Base-by-base conservation (phyloP, 352 stramenopile species). In the Phytophthora gonapodyides region DNA sequence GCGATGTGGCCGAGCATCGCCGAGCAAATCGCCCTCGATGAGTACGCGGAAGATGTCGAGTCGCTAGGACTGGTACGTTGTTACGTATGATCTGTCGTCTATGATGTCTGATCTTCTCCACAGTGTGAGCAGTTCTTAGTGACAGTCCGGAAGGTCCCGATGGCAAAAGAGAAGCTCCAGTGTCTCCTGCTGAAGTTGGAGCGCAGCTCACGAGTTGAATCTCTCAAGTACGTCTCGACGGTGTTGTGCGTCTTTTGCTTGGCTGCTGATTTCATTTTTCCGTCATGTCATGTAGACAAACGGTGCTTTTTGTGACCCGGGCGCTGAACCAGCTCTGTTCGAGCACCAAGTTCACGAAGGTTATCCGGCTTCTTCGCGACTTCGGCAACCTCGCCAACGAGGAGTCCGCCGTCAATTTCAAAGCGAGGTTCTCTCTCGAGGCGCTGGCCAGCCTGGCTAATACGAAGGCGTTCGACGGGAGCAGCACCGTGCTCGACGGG, bases 71-170 rank as follows among this genome's bases (percentile, higher is more conserved):
- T 31, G 16, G 67, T 75, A 66, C 51, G 67, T 49, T 35, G n/a
- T 48, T 31, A 9, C 5, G 31, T 31, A 16, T 46, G 13, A 1
- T 16, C 15, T 45, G 47, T 7, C 31, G 24, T 17, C 9, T 45
- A 45, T 11, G n/a, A 24, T 35, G 27, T 45, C 30, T 7, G n/a
- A 27, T 48, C n/a, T 24, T 31, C n/a, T 55, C 10, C 15, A n/a
- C 16, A 75, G 67, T 63, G 57, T 34, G 67, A 75, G 21, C 62
- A 69, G 36, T 75, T 75, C 44, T 50, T 75, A 7, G 58, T 69
- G 12, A 65, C 37, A 15, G 62, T 75, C 35, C 62, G 52, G 1
- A 43, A 47, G 7, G 44, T 75, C 7, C 63, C 62, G 6, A 61
- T 57, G 38, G 57, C 35, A 17, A 72, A 72, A 19, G 57, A 75